Evolutionary conservation across 352 stramenopile species (phyloP).

Genomic region (Phytopythium helicoides): DNA sequence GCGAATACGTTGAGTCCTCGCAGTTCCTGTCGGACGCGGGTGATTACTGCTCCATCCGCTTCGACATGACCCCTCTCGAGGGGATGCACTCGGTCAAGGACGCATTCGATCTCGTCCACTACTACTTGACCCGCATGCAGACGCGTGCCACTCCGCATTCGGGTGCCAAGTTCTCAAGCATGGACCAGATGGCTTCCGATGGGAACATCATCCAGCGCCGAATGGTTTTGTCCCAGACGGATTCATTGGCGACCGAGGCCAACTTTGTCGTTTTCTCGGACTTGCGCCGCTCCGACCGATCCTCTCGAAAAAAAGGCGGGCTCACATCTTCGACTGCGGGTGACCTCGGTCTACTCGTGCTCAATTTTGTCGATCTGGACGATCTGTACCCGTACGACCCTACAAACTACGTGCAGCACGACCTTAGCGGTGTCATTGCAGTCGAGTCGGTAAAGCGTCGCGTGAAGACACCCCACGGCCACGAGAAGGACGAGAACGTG

Average conservation of each 20-base stretch:
- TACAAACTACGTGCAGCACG: constrained; percentile 22
- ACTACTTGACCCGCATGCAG: constrained; percentile 39
- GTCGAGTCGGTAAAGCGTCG: constrained; percentile 23
- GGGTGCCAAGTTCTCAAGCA: constrained; percentile 28
- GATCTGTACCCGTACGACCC: constrained; percentile 32
- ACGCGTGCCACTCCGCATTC: constrained; percentile 14
- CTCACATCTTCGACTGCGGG: constrained; percentile 6
- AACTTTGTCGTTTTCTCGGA: constrained; percentile 44
- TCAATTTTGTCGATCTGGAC: constrained; percentile 37
- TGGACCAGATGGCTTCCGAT: constrained; percentile 21
- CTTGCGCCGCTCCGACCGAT: constrained; percentile 1
- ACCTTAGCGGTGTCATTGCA: constrained; percentile 29
- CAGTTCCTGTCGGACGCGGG: constrained; percentile 41
- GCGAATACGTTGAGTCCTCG: constrained; percentile 30
- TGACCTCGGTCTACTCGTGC: constrained; percentile 26
- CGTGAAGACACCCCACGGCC: constrained; percentile 16
- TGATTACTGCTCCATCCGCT: constrained; percentile 40
- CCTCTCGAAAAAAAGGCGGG: constrained; percentile 1
- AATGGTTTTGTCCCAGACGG: constrained; percentile 31
- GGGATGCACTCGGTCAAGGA: constrained; percentile 26
- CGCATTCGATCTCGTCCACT: constrained; percentile 33
- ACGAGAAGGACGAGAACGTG: constrained; percentile 18
- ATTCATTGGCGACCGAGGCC: constrained; percentile 29
- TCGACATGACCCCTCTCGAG: constrained; percentile 33
- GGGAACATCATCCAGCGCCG: constrained; percentile 31